phyloP scores from a whole-genome alignment of 108 stramenopile genomes.

The Pseudonitzschia multiseries region DNA sequence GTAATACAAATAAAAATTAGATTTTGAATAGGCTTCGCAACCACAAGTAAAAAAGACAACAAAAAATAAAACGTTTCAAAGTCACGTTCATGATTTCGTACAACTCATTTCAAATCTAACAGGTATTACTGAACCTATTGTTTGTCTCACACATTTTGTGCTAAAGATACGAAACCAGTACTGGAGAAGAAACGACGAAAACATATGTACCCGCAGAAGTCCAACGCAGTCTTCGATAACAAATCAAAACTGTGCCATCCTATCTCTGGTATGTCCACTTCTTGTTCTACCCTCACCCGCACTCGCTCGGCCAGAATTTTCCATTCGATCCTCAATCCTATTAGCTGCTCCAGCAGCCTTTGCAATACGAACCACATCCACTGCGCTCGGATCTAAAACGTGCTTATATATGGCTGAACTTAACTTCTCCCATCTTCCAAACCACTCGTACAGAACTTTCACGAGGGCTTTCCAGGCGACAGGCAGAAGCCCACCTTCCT shows the following conservation, averaged over 20 bases:
- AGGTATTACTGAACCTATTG: too few species aligned
- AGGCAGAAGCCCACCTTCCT: constrained; percentile 81
- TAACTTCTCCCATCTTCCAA: constrained; percentile 88
- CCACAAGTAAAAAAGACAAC: too few species aligned
- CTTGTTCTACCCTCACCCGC: background rate
- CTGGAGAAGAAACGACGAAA: too few species aligned
- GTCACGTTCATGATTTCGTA: too few species aligned
- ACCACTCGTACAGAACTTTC: constrained; percentile 90
- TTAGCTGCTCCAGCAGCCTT: constrained; percentile 67
- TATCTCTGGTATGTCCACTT: background rate
- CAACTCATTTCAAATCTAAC: too few species aligned
- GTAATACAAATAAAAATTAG: too few species aligned
- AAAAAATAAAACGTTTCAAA: too few species aligned
- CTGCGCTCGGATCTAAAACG: constrained; percentile 78
- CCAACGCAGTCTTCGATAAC: background rate
- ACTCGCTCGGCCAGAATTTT: background rate
- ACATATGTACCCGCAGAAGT: too few species aligned
- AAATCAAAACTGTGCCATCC: constrained; percentile 3
- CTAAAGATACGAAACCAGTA: too few species aligned
- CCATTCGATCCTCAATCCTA: constrained; percentile 20
- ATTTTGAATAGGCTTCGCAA: too few species aligned
- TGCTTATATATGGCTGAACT: constrained; percentile 82
- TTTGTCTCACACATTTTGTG: too few species aligned
- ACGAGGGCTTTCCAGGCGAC: constrained; percentile 89
- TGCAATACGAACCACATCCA: constrained; percentile 86